These are phyloP conservation scores for Penicillium tannophilum DNA, from an alignment of 495 filamentous ascomycete genomes.

Conservation along the genomic window DNA sequence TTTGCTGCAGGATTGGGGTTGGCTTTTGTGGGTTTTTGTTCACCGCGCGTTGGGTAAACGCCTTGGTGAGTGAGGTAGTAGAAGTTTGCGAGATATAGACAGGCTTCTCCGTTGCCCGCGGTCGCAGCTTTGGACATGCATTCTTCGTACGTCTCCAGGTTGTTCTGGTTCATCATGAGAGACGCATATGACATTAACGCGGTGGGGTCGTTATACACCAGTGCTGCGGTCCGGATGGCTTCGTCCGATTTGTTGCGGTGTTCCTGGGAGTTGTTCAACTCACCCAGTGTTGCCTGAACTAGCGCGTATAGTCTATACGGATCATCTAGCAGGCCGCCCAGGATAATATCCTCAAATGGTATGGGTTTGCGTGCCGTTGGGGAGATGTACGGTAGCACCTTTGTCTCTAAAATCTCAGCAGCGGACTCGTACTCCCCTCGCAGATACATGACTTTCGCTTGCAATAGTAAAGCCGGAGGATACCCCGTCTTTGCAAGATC, in stretches of 20 bases:
- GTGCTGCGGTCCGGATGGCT: slow-evolving; percentile 26
- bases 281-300: slow-evolving; percentile 17
- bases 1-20: not conserved
- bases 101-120: slow-evolving; percentile 28
- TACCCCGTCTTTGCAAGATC: slow-evolving; percentile 30
- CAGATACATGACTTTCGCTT: slow-evolving; percentile 30
- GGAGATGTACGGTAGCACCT: slow-evolving; percentile 25
- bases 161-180: slow-evolving; percentile 22
- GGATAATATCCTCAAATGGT: slow-evolving; percentile 16
- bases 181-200: slow-evolving; percentile 33
- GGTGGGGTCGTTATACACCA: slow-evolving; percentile 34
- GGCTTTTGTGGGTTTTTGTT: slow-evolving; percentile 9
- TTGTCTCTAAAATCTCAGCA: slow-evolving; percentile 24
- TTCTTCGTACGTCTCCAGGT: slow-evolving; percentile 38
- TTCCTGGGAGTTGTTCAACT: slow-evolving; percentile 1
- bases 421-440: slow-evolving; percentile 27
- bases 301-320: slow-evolving; percentile 34
- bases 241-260: slow-evolving; percentile 14
- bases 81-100: slow-evolving; percentile 39
- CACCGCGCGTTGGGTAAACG: slow-evolving; percentile 26
- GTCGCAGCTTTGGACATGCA: slow-evolving; percentile 39
- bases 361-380: slow-evolving; percentile 10
- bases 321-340: slow-evolving; percentile 12
- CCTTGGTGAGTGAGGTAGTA: slow-evolving; percentile 39
- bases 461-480: slow-evolving; percentile 35